A percentile compares a stretch with the other conserved stretches of the same genome.
Evolutionary conservation across 2,329 filamentous ascomycete species (phyloP).

Genomic region (Trichoderma arundinaceum): DNA sequence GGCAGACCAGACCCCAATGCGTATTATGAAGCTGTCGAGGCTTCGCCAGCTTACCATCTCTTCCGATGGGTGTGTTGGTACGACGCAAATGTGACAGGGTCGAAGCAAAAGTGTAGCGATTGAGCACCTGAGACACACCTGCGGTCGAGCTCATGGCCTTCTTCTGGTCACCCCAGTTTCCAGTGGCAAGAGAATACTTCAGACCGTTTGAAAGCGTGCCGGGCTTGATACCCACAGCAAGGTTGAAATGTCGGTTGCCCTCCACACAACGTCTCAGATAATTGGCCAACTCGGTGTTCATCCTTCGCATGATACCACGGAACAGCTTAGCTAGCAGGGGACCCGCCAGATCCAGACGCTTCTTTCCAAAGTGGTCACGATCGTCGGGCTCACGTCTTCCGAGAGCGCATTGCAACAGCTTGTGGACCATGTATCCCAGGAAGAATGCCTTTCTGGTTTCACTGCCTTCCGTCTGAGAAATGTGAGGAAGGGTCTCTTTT

Average conservation of each 20-base stretch:
- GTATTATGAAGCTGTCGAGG: slow-evolving; percentile 98
- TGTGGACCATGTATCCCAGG: slow-evolving; percentile 98
- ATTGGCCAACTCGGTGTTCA: slow-evolving; percentile 87
- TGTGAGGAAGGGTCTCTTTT: slow-evolving; percentile 95
- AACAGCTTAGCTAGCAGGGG: slow-evolving; percentile 96
- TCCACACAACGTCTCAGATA: slow-evolving; percentile 94
- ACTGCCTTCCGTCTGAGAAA: slow-evolving; percentile 91
- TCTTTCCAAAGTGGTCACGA: slow-evolving; percentile 98
- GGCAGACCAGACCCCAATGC: slow-evolving; percentile 97
- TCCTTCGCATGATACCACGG: slow-evolving; percentile 85
- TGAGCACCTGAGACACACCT: slow-evolving; percentile 96
- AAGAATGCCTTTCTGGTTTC: slow-evolving; percentile 98
- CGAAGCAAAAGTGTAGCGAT: slow-evolving; percentile 96
- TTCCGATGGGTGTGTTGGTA: slow-evolving; percentile 96
- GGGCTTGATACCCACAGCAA: slow-evolving; percentile 88
- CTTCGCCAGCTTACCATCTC: slow-evolving; percentile 98
- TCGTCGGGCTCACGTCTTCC: slow-evolving; percentile 94
- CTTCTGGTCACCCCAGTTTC: slow-evolving; percentile 99
- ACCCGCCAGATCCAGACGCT: slow-evolving; percentile 92
- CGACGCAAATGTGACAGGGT: slow-evolving; percentile 95
- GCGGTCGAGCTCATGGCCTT: slow-evolving; percentile 94
- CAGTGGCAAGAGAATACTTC: slow-evolving; percentile 95
- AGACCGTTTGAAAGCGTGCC: slow-evolving; percentile 90
- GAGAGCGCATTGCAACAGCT: slow-evolving; percentile 89
- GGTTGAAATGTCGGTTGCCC: slow-evolving; percentile 83